Evolutionary conservation across 2,329 filamentous ascomycete species (phyloP), one percentile per base, ranked within the genome.

Genomic region (Neofusicoccum kwambonambiense): DNA sequence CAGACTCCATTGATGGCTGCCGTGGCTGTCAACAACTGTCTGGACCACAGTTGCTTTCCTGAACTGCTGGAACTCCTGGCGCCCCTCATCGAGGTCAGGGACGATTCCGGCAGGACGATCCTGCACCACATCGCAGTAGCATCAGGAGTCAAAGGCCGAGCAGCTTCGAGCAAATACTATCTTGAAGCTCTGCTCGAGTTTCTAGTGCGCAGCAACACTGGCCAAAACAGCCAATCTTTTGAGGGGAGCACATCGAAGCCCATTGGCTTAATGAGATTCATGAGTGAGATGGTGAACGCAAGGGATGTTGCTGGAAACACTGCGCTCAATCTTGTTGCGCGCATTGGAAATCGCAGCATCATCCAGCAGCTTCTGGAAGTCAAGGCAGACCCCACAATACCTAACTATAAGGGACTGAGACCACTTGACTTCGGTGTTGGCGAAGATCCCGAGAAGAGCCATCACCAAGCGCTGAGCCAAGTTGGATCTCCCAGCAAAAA

Each of bases 321-420:
- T 0, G 95, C 95, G 0, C 82, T 99, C 19, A 97, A 97, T 70
- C 89, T 98, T 67, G 95, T 94, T 1, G 93, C 95, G 1, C 86
- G 95, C 67, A 96, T 97, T 69, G 92, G 93, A 22, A 98, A 97
- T 75, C 86, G 90, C 64, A 96, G 92, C 71, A 97, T 99, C 71
- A 96, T 98, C 65, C 94, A 93, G n/a, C 95, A 99, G 75, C 83
- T 99, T 37, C 83, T 98, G 11, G 95, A 99, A 78, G 93, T 99
- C 49, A 93, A 94, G 64, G 95, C 95, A 1, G 93, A 98, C 76
- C 90, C 93, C n/a, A 88, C 90, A 62, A 93, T 98, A 72, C 86
- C 92, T 5, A 99, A 99, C 72, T 88, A 93, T 56, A 93, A 93
- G 50, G 93, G 94, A 19, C 83, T 98, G 12, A 86, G 92, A 44